phyloP scores from a whole-genome alignment of 306 rosid genomes.

The Hippophae gyantsensis region DNA sequence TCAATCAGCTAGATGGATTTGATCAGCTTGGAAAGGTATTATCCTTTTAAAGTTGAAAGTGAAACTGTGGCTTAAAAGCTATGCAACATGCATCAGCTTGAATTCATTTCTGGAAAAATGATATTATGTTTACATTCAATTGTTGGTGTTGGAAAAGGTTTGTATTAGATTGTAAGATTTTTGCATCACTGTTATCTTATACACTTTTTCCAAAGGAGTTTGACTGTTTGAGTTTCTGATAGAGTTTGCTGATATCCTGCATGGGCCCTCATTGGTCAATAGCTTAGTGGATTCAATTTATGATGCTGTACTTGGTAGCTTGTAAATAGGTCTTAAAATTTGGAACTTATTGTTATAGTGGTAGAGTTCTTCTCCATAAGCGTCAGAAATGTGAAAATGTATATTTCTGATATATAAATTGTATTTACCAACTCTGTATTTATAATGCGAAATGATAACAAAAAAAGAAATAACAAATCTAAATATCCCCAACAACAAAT shows the following conservation, averaged over 20 bases:
- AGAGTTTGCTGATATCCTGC: background rate
- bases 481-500: too few relatives aligned
- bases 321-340: background rate
- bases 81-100: background rate
- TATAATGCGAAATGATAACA: too few relatives aligned
- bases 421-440: too few relatives aligned
- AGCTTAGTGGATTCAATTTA: background rate
- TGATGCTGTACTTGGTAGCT: background rate
- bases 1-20: slow-evolving; percentile 96
- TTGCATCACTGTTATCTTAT: background rate
- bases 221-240: background rate
- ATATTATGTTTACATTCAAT: background rate
- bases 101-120: background rate
- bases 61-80: background rate
- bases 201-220: background rate
- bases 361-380: too few relatives aligned
- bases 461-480: too few relatives aligned
- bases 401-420: too few relatives aligned
- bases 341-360: too few relatives aligned
- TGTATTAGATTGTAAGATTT: background rate
- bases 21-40: slow-evolving; percentile 94
- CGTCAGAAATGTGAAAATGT: too few relatives aligned
- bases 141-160: background rate
- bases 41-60: background rate
- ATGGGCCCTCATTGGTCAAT: background rate